Evolutionary conservation across 2,329 filamentous ascomycete species (phyloP), one percentile per base, ranked within the genome.

Genomic region (Aspergillus arachidicola): DNA sequence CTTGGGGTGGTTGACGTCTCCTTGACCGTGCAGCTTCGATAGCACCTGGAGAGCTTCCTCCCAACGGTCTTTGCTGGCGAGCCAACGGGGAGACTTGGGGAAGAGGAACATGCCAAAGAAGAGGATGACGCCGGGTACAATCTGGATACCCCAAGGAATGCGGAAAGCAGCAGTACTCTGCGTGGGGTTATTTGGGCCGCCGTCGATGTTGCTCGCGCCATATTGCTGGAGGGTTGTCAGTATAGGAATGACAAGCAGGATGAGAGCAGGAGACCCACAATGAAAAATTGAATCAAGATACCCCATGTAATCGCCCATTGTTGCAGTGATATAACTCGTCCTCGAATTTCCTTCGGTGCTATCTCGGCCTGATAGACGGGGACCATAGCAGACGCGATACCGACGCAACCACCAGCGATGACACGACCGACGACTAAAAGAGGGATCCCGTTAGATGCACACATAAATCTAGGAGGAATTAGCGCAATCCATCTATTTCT

Each of bases 221-320:
- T 69, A 69, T 64, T 69, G 67, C 65, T 67, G 36, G 36, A 62
- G 58, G 16, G 26, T 11, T 38, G 11, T 54, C 50, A 34, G 21
- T 34, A 38, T 23, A 16, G 9, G 12, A 10, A 4, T 28, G 16
- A 4, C 16, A 53, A 11, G 36, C 61, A 0, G 48, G 61, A 34
- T 81, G 88, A 46, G 5, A 16, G 19, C 23, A 50, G 55, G 23
- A 45, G 10, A 51, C 57, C 43, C 30, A 71, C 73, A 70, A 88
- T 74, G 32, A 69, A 88, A 80, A 88, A 90, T 85, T 89, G 89
- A 76, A 89, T 87, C 63, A 89, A 71, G 66, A 89, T 89, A 66
- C 86, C 88, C 83, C 83, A 90, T 66, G 90, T 90, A 64, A 93
- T 92, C 21, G 89, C 88, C 81, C 89, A 89, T 74, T 93, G 90